Conservation (phyloP, 257 asterid species). For the Lycium barbarum region DNA sequence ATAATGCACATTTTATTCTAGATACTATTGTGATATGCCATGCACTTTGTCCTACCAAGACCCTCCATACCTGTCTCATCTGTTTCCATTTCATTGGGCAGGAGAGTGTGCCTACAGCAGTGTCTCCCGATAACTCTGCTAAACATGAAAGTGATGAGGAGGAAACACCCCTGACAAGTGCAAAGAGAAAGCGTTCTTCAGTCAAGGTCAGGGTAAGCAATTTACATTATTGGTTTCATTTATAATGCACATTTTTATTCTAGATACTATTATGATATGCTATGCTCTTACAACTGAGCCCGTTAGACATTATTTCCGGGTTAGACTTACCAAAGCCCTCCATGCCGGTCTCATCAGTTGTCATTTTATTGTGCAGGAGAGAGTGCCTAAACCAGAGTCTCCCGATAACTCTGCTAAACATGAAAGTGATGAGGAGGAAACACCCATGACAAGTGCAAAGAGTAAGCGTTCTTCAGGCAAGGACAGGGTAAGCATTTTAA, state of each 20-base stretch:
- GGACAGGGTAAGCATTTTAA: conserved; percentile 51
- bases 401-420: conserved; percentile 55
- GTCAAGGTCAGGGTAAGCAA: conserved; percentile 62
- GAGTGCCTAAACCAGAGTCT: conserved; percentile 52
- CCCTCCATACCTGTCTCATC: conserved; percentile 1
- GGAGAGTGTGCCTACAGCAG: conserved; percentile 53
- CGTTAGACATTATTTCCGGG: conserved; percentile 12
- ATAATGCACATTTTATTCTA: neutral
- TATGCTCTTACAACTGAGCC: neutral
- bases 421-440: conserved; percentile 53
- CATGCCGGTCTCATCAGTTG: conserved; percentile 21
- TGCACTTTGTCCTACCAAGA: conserved; percentile 21
- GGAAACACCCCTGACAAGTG: conserved; percentile 52
- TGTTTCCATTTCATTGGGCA: conserved; percentile 36
- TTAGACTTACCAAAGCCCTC: conserved; percentile 21
- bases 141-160: conserved; percentile 49
- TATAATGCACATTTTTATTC: neutral
- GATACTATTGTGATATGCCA: neutral
- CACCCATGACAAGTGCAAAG: conserved; percentile 57
- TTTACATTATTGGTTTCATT: neutral
- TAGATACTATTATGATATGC: neutral
- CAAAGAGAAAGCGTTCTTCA: conserved; percentile 72
- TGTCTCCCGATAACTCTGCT: conserved; percentile 56
- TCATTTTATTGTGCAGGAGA: conserved; percentile 45
- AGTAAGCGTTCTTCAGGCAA: conserved; percentile 66